Evolutionary conservation across 108 stramenopile species (phyloP), one percentile per base, ranked within the genome.

Genomic region (Epithemia pelagica): DNA sequence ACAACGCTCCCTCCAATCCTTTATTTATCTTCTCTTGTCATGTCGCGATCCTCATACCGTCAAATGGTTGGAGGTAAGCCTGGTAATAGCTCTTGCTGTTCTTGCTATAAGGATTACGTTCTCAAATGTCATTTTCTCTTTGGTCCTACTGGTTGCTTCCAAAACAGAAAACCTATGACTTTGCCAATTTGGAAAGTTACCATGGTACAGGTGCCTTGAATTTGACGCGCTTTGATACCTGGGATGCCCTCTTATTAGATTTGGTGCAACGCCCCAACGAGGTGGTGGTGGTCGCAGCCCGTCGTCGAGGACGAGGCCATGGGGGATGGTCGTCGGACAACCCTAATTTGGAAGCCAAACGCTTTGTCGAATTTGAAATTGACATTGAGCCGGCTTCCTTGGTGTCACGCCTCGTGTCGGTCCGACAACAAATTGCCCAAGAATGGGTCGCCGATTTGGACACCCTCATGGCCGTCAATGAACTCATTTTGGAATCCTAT

Each of bases 141-240:
- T 67, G 7, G 10, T 56, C 29, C 18, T 46, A 21, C 15, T 28
- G 1, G 26, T 25, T 68, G 1, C 25, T 22, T 60, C 28, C 22
- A 55, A 52, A 15, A 2, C 56, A 77, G 76, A 71, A 72, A 52
- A 72, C 61, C 30, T 59, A 72, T 24, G 78, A 73, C n/a, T 73
- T 76, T 29, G 62, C 63, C 54, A 83, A 84, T 55, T 58, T 89
- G 29, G 76, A 74, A 1, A 76, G 74, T 33, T 92, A 76, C 66
- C 91, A 92, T 67, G 91, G 91, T n/a, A 83, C 81, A 21, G 91
- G 86, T 8, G 86, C 86, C 1, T 78, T 92, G 56, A 79, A 92
- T 64, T 37, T 85, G 0, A 82, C 83, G 0, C 52, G 24, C 21
- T 86, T 78, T 67, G 82, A 78, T 5, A 68, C 62, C 7, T 92